phyloP scores from a whole-genome alignment of 495 filamentous ascomycete species.

The Penicillium flavigenum region DNA sequence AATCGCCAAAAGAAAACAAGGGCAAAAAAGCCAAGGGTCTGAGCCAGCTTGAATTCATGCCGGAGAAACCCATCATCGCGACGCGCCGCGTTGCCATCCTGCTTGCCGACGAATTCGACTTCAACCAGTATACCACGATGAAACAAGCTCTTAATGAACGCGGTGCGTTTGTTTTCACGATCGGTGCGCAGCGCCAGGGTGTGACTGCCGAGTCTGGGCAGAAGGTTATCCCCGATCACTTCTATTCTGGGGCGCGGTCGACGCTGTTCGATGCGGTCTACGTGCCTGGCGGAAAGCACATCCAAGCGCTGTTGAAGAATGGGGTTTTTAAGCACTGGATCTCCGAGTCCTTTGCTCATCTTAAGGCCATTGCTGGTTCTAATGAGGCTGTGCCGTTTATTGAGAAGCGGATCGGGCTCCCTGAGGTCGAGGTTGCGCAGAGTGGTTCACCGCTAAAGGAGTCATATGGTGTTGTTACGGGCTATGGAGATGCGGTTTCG shows the following conservation, averaged over 20 bases:
- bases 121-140: constrained; percentile 60
- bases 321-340: constrained; percentile 83
- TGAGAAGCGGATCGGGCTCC: constrained; percentile 48
- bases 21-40: constrained; percentile 63
- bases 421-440: constrained; percentile 55
- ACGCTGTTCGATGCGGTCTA: constrained; percentile 86
- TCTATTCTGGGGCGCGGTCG: constrained; percentile 77
- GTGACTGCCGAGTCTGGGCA: constrained; percentile 55
- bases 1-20: constrained; percentile 57
- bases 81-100: constrained; percentile 76
- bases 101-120: constrained; percentile 79
- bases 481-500: constrained; percentile 39
- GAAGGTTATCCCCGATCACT: constrained; percentile 70
- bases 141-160: constrained; percentile 60
- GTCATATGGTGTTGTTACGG: constrained; percentile 43
- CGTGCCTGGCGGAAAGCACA: constrained; percentile 70
- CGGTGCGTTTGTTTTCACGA: constrained; percentile 68
- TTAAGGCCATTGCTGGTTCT: constrained; percentile 74
- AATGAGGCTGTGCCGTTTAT: constrained; percentile 70
- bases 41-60: constrained; percentile 66
- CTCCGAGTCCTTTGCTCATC: constrained; percentile 76
- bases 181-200: constrained; percentile 56
- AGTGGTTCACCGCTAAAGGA: constrained; percentile 57
- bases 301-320: constrained; percentile 61
- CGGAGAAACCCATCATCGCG: constrained; percentile 61